These are phyloP conservation scores for Ceriops tagal DNA, from an alignment of 345 rosid species.

Conservation along the genomic window DNA sequence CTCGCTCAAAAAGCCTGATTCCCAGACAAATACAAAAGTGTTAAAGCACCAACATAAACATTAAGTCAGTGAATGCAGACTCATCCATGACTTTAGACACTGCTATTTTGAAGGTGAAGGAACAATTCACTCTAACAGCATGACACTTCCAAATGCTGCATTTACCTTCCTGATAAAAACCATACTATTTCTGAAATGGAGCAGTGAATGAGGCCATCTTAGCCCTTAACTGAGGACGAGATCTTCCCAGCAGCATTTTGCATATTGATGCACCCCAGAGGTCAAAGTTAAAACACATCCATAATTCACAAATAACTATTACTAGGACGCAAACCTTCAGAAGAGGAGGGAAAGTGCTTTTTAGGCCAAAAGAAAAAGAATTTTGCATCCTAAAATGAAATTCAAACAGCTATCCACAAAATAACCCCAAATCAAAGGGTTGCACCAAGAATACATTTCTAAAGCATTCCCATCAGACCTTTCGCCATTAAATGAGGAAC, in stretches of 20 bases:
- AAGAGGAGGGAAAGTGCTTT: conserved; percentile 25
- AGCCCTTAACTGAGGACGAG: conserved; percentile 75
- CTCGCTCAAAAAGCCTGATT: conserved; percentile 87
- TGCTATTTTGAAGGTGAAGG: conserved; percentile 49
- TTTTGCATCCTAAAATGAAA: conserved; percentile 28
- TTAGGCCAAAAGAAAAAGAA: conserved; percentile 23
- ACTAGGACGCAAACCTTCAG: conserved; percentile 35
- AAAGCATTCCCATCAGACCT: conserved; percentile 62
- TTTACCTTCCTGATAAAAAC: conserved; percentile 88
- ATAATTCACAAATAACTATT: conserved; percentile 36
- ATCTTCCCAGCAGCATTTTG: conserved; percentile 96
- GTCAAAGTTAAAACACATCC: conserved; percentile 57
- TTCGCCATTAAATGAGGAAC: conserved; percentile 59
- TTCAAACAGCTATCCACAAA: conserved; percentile 30
- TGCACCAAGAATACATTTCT: conserved; percentile 36
- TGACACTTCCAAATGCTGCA: conserved; percentile 77
- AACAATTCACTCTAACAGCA: conserved; percentile 78
- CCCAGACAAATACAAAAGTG: conserved; percentile 17
- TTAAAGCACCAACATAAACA: conserved; percentile 18
- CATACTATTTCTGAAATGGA: conserved; percentile 77
- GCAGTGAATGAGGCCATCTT: conserved; percentile 87
- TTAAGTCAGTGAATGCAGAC: conserved; percentile 24
- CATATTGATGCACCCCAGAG: conserved; percentile 73
- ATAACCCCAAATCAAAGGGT: conserved; percentile 34
- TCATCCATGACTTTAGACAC: conserved; percentile 36